phyloP scores from a whole-genome alignment of 148 eudicot genomes.

The Mesembryanthemum crystallinum region DNA sequence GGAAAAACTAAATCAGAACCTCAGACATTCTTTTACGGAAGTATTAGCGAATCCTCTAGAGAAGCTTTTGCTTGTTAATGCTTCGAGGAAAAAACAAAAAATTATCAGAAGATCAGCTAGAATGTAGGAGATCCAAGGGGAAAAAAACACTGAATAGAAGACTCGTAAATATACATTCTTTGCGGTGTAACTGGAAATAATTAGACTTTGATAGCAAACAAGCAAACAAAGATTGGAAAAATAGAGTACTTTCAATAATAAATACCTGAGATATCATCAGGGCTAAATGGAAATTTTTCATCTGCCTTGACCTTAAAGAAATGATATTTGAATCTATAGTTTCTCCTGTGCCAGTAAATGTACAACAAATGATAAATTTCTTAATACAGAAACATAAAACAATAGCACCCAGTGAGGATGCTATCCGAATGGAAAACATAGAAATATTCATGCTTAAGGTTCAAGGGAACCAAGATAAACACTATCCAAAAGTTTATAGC shows the following conservation, averaged over 20 bases:
- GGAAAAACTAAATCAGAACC: neutral
- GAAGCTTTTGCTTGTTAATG: neutral
- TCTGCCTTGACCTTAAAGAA: conserved; percentile 74
- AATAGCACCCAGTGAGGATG: neutral
- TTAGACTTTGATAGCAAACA: neutral
- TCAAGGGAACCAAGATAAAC: no score
- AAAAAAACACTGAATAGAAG: neutral
- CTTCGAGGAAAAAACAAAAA: neutral
- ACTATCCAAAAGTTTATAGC: no score
- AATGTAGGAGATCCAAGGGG: neutral
- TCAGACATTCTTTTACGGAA: neutral
- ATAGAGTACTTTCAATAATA: neutral
- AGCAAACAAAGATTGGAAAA: neutral
- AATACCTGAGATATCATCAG: conserved; percentile 94
- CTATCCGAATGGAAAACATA: no score
- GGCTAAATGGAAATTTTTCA: conserved; percentile 93
- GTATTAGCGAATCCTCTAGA: neutral
- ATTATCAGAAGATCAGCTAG: neutral
- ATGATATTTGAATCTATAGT: conserved; percentile 60
- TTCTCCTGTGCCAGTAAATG: conserved; percentile 59
- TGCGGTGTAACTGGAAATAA: neutral
- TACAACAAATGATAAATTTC: conserved; percentile 1
- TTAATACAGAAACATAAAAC: neutral
- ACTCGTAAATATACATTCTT: neutral
- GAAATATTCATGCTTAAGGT: no score